Base-by-base conservation (phyloP, 2,329 filamentous ascomycete genomes). In the Colletotrichum karsti region DNA sequence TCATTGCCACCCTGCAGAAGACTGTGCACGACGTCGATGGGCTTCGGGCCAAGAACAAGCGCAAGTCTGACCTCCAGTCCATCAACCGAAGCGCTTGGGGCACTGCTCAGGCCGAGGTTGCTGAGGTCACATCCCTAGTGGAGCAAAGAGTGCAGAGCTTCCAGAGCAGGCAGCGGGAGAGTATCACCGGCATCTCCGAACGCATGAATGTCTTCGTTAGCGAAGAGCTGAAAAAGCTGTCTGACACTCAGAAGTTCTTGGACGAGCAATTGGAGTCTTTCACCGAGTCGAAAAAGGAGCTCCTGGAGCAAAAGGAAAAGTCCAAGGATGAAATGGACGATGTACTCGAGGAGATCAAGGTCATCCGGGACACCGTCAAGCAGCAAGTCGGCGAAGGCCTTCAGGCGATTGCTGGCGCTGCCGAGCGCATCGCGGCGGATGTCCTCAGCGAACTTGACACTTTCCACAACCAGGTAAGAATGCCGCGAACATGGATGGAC, bases 271-370 rank as follows among this genome's bases (percentile, higher is more conserved):
- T 92, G 8, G 81, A 85, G 7, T 85, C 86, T 0, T 94, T 97
- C 73, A 85, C 89, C 41, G 83, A 86, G 18, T 93, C 92, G 0
- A 90, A 91, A 77, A 83, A 85, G 56, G 88, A 92, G 72, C 86
- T 97, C 15, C 86, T 92, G 26, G 83, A 88, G 44, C 90, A 92
- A 74, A 92, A 90, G 63, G 84, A 87, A 24, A 84, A 86, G 69
- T 92, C 94, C 3, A 93, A 92, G 74, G 90, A 95, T 53, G 92
- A 95, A 63, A 94, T 98, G 93, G 95, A 98, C 73, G 84, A 88
- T n/a, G 91, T 97, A 2, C 85, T 99, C 9, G 93, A 96, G 74
- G 95, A 97, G 77, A 97, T 98, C 77, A 95, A 95, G 77, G 90
- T 88, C n/a, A 85, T 98, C 24, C 90, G 95, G 22, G 93, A 97